Percentiles rank a stretch among this genome's conserved stretches.
These are phyloP conservation scores for Blepharisma stoltei DNA, from an alignment of 73 alveolate genomes.

Conservation along the genomic window DNA sequence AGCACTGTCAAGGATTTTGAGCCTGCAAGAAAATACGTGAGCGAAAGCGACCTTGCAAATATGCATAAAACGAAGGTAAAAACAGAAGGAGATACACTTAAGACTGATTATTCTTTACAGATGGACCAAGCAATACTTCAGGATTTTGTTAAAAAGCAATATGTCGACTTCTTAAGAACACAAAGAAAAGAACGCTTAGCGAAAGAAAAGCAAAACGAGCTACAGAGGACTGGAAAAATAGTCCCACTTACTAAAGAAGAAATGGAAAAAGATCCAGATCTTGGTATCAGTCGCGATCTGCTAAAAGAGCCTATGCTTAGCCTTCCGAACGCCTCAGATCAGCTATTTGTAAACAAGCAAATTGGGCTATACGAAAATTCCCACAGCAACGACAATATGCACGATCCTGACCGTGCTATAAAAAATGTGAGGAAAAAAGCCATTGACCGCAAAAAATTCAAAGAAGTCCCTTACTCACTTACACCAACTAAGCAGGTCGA, in stretches of 20 bases:
- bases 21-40: slow-evolving; percentile 53
- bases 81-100: slow-evolving; percentile 31
- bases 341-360: slow-evolving; percentile 80
- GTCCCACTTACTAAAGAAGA: slow-evolving; percentile 68
- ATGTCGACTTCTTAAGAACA: slow-evolving; percentile 64
- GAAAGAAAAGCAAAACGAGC: slow-evolving; percentile 57
- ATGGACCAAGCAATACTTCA: slow-evolving; percentile 58
- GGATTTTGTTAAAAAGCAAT: slow-evolving; percentile 47
- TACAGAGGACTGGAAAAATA: slow-evolving; percentile 53
- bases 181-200: slow-evolving; percentile 46
- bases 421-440: slow-evolving; percentile 29
- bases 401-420: slow-evolving; percentile 32
- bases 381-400: slow-evolving; percentile 27
- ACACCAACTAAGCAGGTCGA: slow-evolving; percentile 96
- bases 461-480: slow-evolving; percentile 69
- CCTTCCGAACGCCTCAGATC: slow-evolving; percentile 71
- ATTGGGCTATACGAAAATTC: slow-evolving; percentile 74
- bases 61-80: slow-evolving; percentile 12
- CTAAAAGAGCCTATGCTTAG: slow-evolving; percentile 56
- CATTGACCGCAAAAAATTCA: slow-evolving; percentile 53
- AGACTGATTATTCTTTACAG: slow-evolving; percentile 61
- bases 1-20: slow-evolving; percentile 72
- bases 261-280: slow-evolving; percentile 66
- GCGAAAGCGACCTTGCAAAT: slow-evolving; percentile 45
- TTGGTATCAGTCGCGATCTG: slow-evolving; percentile 54